Evolutionary conservation across 495 filamentous ascomycete genomes (phyloP).

Genomic region (Penicillium lividum): DNA sequence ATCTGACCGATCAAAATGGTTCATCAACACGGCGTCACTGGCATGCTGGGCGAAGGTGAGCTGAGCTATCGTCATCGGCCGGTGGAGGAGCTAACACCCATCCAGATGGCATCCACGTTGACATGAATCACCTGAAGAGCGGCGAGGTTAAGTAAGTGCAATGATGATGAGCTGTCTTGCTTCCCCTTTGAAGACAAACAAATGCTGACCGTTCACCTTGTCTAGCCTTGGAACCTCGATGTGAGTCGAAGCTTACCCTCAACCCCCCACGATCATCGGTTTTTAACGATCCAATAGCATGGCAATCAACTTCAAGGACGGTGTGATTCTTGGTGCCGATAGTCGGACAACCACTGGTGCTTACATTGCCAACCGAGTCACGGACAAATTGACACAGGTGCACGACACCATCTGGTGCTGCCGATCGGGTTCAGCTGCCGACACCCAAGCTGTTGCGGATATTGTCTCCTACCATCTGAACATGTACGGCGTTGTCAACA

Average conservation of each 20-base stretch:
- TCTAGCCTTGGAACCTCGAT: constrained; percentile 92
- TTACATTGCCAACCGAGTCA: constrained; percentile 98
- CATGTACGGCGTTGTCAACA: constrained; percentile 85
- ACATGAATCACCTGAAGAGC: constrained; percentile 94
- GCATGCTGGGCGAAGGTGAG: constrained; percentile 72
- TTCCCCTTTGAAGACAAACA: constrained; percentile 1
- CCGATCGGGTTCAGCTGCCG: constrained; percentile 92
- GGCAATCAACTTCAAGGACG: constrained; percentile 94
- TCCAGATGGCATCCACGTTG: constrained; percentile 95
- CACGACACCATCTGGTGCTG: constrained; percentile 99
- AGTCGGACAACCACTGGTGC: constrained; percentile 97
- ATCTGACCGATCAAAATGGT: constrained; percentile 35
- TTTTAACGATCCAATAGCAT: constrained; percentile 40
- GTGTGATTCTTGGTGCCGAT: constrained; percentile 94
- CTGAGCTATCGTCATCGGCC: constrained; percentile 26
- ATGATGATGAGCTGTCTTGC: constrained; percentile 3
- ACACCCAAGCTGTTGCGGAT: constrained; percentile 96
- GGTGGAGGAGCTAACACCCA: constrained; percentile 25
- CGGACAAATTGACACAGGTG: constrained; percentile 97
- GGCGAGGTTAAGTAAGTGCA: constrained; percentile 83
- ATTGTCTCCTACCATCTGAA: constrained; percentile 96
- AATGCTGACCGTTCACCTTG: constrained; percentile 31
- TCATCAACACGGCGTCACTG: constrained; percentile 55
- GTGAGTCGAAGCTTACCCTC: constrained; percentile 56
- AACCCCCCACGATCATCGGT: constrained; percentile 5